phyloP scores from a whole-genome alignment of 2,329 filamentous ascomycete species.

The Claviceps citrina region DNA sequence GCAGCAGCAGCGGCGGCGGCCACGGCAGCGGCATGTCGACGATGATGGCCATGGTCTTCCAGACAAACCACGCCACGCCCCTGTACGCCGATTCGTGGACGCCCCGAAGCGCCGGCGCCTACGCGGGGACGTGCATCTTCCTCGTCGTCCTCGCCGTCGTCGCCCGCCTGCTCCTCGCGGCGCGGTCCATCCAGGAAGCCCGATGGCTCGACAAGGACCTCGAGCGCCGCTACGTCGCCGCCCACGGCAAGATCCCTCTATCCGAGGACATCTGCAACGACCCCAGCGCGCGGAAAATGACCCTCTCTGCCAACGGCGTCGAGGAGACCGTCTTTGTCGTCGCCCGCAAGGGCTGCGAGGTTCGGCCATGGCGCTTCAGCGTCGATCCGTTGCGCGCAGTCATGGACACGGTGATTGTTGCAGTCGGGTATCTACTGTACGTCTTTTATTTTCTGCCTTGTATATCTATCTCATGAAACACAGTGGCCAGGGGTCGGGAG shows the following conservation, averaged over 20 bases:
- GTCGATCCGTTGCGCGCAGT: constrained; percentile 61
- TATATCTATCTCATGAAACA: no score
- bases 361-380: constrained; percentile 63
- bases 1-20: constrained; percentile 2
- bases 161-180: constrained; percentile 56
- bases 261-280: constrained; percentile 44
- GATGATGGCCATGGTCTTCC: constrained; percentile 44
- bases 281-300: constrained; percentile 46
- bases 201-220: constrained; percentile 57
- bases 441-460: neutral
- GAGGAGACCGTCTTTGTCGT: constrained; percentile 71
- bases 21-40: constrained; percentile 7
- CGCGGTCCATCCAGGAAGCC: constrained; percentile 47
- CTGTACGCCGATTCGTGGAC: constrained; percentile 56
- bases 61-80: constrained; percentile 32
- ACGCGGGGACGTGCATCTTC: constrained; percentile 86
- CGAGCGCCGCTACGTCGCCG: constrained; percentile 60
- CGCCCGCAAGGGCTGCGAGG: constrained; percentile 34
- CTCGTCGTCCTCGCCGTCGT: constrained; percentile 59
- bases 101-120: constrained; percentile 51
- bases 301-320: constrained; percentile 59
- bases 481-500: no score
- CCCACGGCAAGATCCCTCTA: constrained; percentile 47
- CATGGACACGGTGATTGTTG: constrained; percentile 57
- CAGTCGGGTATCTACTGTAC: constrained; percentile 73